Conservation (phyloP, 1,284 basidiomycete genomes). For the Ceratobasidium sp. region DNA sequence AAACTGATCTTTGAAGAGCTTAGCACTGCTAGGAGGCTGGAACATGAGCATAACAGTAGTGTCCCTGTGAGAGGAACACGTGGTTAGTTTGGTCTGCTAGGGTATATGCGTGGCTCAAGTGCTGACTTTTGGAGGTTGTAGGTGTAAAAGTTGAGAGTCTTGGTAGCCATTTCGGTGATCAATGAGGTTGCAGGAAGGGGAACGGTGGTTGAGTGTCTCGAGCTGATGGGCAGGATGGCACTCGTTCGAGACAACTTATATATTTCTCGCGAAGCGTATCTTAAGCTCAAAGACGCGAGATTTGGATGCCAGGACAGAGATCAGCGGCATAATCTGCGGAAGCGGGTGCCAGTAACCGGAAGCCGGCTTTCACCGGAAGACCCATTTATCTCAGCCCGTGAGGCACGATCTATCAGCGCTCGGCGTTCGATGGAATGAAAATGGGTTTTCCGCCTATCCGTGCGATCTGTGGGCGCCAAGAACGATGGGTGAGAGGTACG, state of each 20-base stretch:
- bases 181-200: neutral
- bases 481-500: neutral
- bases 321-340: neutral
- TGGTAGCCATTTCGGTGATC: constrained; percentile 1
- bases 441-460: neutral
- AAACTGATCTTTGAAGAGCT: constrained; percentile 19
- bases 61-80: neutral
- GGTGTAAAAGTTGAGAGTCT: too few species aligned
- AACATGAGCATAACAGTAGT: constrained; percentile 20
- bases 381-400: too few species aligned
- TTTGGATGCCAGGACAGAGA: too few species aligned
- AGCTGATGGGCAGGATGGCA: neutral
- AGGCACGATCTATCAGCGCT: neutral
- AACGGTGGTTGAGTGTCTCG: neutral
- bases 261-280: neutral
- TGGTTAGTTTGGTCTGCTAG: neutral
- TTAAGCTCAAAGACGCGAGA: too few species aligned
- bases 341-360: neutral
- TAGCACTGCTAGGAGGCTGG: neutral
- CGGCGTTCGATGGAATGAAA: neutral
- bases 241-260: neutral
- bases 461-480: neutral
- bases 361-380: neutral
- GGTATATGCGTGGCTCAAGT: too few species aligned
- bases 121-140: constrained; percentile 15